Base-by-base conservation (phyloP, 108 stramenopile genomes). In the Epipyxis sp. region DNA sequence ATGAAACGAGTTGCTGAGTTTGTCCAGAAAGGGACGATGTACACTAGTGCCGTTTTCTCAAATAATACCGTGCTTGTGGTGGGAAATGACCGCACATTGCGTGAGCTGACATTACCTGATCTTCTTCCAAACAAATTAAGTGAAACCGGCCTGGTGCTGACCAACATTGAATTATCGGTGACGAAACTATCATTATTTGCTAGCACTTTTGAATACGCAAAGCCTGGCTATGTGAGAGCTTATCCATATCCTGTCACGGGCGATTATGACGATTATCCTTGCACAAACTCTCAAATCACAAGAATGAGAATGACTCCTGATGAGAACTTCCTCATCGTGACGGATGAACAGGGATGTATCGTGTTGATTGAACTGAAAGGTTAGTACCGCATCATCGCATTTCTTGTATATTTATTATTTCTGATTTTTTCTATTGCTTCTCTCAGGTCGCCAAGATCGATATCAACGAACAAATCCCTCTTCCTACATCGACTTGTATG, bases 191-290 rank as follows among this genome's bases (percentile, higher is more conserved):
- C 72, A 58, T 80, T 88, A 59, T 87, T 87, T 41, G 81, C 88
- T 10, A 82, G 76, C 20, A 83, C 83, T 44, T 59, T 82, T 13
- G 85, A 78, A 30, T 25, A 41, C 27, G 83, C 80, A 2, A 79
- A 74, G 59, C 87, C 88, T 34, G 88, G 88, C 1, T 59, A 45
- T 30, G 82, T 88, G 1, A 77, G 88, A 1, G 87, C 87, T 1
- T 88, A 87, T 71, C 65, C 77, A 46, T 85, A 81, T 57, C 88
- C 88, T 37, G 71, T 87, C 0, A 83, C 76, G 1, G 87, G 85
- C 0, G 87, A 86, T 59, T 87, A 80, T 78, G 72, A 58, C 3
- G 81, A 88, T 68, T 90, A 88, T 78, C 71, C 88, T n/a, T 86
- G 87, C 74, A 58, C 87, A 1, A 82, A 83, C 0, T 84, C 81